Evolutionary conservation across 2,329 filamentous ascomycete species (phyloP), one percentile per base, ranked within the genome.

Genomic region (Ophiostoma perfectum): DNA sequence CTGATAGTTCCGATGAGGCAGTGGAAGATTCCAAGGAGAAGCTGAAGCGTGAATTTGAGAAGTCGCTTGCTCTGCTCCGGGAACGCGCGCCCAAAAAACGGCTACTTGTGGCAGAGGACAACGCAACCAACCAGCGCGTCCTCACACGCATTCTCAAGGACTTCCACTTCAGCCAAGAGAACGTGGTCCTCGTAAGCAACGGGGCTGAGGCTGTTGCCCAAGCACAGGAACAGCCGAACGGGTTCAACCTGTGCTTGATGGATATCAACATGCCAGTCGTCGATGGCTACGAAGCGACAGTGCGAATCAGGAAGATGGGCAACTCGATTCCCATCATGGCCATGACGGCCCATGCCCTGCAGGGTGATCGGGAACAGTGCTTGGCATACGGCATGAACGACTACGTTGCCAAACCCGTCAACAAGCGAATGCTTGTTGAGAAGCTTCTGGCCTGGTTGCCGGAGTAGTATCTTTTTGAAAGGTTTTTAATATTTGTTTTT

Each of bases 201-300:
- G 81, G 81, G 0, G 74, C 75, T 2, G 78, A 82, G 69, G 81
- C 80, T 0, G 78, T 82, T 27, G 4, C 39, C 12, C 75, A 80
- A 72, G 74, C 83, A 2, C 77, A 77, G 7, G 76, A 78, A 67
- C 79, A 78, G 55, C 78, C 79, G 0, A 71, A 79, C 1, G 77
- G 77, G 0, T 83, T 82, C 49, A 78, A 81, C 70, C 74, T 84
- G 8, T 79, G 86, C 6, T 75, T 87, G 4, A 86, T 87, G 84
- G 85, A 87, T 73, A 81, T 85, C 71, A 83, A 82, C 71, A 86
- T 86, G 84, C 85, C 85, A 4, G 76, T 86, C 16, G 83, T 86
- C 80, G 82, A 86, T 70, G 85, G 85, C 2, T 75, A 82, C 66
- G 79, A 82, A 6, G 84, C 84, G 39, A 81, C 84, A 0, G 76